phyloP scores from a whole-genome alignment of 2,329 filamentous ascomycete genomes.

The Cryphonectria carpinicola region DNA sequence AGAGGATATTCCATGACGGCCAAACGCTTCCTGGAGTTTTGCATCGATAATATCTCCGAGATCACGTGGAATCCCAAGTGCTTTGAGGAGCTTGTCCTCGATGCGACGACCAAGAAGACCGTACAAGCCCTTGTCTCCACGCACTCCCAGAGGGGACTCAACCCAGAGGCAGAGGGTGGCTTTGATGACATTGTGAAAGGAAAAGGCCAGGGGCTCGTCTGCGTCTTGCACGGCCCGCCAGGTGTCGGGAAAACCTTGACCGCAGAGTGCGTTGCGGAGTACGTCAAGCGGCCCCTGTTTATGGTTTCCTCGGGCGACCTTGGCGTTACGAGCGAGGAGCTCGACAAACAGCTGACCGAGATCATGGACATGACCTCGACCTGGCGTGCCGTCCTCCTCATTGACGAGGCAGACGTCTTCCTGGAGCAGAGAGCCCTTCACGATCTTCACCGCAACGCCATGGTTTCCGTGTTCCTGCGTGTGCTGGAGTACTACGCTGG shows the following conservation, averaged over 20 bases:
- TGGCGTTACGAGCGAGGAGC: conserved; percentile 24
- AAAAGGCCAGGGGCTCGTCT: conserved; percentile 33
- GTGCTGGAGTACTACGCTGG: conserved; percentile 43
- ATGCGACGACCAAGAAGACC: conserved; percentile 36
- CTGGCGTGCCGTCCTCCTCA: conserved; percentile 34
- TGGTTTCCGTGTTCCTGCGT: conserved; percentile 31
- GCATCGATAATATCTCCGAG: conserved; percentile 31
- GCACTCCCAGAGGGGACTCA: conserved; percentile 26
- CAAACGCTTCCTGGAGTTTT: conserved; percentile 39
- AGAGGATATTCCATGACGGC: conserved; percentile 39
- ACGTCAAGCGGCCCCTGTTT: conserved; percentile 40
- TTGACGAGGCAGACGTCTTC: conserved; percentile 35
- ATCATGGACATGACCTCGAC: conserved; percentile 29
- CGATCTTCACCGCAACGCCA: conserved; percentile 28
- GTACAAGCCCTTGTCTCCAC: conserved; percentile 38
- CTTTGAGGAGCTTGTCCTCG: conserved; percentile 39
- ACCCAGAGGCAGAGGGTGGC: conserved; percentile 7
- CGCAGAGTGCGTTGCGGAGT: conserved; percentile 42
- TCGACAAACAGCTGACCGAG: conserved; percentile 21
- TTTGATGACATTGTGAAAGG: conserved; percentile 32
- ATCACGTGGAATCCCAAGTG: conserved; percentile 37
- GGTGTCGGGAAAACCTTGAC: conserved; percentile 44
- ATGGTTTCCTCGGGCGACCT: conserved; percentile 37
- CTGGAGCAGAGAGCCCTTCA: conserved; percentile 29
- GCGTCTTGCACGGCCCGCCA: conserved; percentile 38